Percentiles rank a stretch among this genome's conserved stretches.
phyloP scores from a whole-genome alignment of 345 rosid species.

The Populus davidiana region DNA sequence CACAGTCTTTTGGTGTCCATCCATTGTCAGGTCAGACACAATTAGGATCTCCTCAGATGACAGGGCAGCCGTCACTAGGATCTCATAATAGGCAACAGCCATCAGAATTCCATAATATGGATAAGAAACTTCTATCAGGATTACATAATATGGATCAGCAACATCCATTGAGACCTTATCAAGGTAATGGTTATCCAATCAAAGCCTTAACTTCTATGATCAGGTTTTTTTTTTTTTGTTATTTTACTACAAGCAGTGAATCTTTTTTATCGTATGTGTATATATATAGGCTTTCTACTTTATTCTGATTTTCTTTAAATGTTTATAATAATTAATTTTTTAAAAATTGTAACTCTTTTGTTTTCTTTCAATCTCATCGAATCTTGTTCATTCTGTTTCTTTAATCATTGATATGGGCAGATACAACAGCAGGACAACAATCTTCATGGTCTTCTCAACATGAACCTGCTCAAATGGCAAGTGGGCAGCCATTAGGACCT shows the following conservation, averaged over 20 bases:
- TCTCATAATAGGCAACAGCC: conserved; percentile 7
- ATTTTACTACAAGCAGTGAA: too few species aligned
- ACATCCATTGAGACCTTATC: conserved; percentile 24
- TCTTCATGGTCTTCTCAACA: background rate
- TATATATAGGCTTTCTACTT: background rate
- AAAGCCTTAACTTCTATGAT: background rate
- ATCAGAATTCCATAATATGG: background rate
- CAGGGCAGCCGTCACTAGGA: conserved; percentile 22
- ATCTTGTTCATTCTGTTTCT: background rate
- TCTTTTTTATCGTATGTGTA: too few species aligned
- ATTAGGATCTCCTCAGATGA: conserved; percentile 14
- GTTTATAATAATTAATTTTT: background rate
- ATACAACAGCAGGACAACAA: background rate
- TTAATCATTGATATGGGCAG: background rate
- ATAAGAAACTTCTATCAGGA: too few species aligned
- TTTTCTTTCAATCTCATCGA: background rate
- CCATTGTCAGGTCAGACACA: conserved; percentile 9
- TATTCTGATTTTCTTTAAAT: background rate
- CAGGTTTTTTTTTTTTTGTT: background rate
- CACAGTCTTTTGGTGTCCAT: conserved; percentile 6
- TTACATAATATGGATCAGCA: conserved; percentile 4
- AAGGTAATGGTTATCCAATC: background rate
- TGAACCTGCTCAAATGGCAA: background rate
- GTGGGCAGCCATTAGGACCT: background rate
- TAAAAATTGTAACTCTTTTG: background rate